Evolutionary conservation across 202 grass and related monocot genomes (phyloP), one percentile per base, ranked within the genome.

Genomic region (Eragrostis tef): DNA sequence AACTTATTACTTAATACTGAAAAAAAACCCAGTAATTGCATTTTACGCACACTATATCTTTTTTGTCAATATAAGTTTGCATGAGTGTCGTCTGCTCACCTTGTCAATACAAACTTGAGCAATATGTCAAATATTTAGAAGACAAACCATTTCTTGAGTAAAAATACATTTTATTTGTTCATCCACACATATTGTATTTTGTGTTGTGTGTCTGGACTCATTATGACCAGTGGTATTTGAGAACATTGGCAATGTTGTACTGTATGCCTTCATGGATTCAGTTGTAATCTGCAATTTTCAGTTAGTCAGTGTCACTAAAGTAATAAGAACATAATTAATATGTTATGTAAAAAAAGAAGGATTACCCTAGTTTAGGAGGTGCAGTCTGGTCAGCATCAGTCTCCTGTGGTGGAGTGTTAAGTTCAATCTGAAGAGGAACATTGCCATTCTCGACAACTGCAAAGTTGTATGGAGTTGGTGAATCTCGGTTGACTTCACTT

Each of bases 351-450:
- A 89, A 79, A 65, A 66, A 39, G 0, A 60, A 45, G 22, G 7
- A 16, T 86, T 92, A 92, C 90, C 90, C 84, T 79, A 92, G 70
- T 70, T 85, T 87, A 69, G 90, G 87, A 43, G 72, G 52, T 29
- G 57, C 63, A 54, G 77, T 45, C 70, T 82, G 77, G 19, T 79
- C 67, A 60, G 46, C 36, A 52, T 71, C 39, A 70, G 67, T 77
- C 70, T 87, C 73, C 70, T 82, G 84, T 10, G 46, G 79, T 20
- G 64, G 82, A 64, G 57, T 50, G 64, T 78, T 93, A 75, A 93
- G 83, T 74, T 90, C 83, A 67, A 88, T 72, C 71, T 78, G 53
- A 73, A 74, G 48, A 62, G 79, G 66, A 73, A 65, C 24, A 9
- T 74, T 81, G 13, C 47, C 62, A 74, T 71, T 74, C 20, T 86